These are phyloP conservation scores for Malania oleifera DNA, from an alignment of 164 flowering plant species.

Conservation along the genomic window DNA sequence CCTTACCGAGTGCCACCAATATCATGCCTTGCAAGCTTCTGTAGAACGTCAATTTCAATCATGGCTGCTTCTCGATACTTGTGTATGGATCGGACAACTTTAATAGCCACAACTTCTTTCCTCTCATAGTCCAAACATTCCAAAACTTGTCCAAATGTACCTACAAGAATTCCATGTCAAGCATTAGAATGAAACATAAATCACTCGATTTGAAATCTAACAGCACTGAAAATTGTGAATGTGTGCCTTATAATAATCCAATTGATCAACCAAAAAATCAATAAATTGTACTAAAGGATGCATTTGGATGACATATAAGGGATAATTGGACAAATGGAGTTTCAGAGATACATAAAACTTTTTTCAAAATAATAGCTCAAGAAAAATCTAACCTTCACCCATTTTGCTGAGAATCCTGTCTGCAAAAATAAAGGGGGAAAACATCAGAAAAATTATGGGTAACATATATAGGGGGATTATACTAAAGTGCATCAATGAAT, in stretches of 20 bases:
- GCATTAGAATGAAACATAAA: not conserved
- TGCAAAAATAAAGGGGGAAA: conserved; percentile 33
- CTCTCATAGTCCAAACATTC: conserved; percentile 85
- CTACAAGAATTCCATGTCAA: conserved; percentile 27
- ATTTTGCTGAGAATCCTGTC: conserved; percentile 82
- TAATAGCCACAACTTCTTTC: conserved; percentile 80
- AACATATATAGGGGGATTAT: no score
- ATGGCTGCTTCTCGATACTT: conserved; percentile 96
- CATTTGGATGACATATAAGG: no score
- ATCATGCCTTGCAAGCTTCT: conserved; percentile 75
- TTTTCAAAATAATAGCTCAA: not conserved
- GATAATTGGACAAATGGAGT: no score
- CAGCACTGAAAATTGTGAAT: no score
- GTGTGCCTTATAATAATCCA: no score
- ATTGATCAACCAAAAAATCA: no score
- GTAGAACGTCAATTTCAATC: conserved; percentile 91
- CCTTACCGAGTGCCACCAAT: conserved; percentile 69
- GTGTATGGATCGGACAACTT: conserved; percentile 72
- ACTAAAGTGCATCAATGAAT: no score
- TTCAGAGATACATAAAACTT: not conserved
- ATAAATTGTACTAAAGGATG: no score
- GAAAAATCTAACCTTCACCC: conserved; percentile 81
- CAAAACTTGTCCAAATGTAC: conserved; percentile 92
- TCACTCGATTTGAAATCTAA: not conserved
- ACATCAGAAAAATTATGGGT: not conserved